A percentile compares a stretch with the other conserved stretches of the same genome.
Conservation (phyloP, 1,284 basidiomycete species). For the Ceraceosorus bombacis region DNA sequence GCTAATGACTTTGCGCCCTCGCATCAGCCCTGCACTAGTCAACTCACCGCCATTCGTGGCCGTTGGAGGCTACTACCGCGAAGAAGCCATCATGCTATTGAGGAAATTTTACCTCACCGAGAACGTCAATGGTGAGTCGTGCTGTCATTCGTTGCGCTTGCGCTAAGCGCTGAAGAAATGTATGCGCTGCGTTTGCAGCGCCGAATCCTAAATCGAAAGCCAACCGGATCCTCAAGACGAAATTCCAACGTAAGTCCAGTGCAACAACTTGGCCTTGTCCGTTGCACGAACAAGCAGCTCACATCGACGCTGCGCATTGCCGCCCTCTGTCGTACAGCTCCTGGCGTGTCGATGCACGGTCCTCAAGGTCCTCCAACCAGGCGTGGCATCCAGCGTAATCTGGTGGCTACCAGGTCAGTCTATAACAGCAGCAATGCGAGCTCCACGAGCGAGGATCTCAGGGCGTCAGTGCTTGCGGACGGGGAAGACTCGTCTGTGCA, state of each 20-base stretch:
- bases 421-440: too few relatives aligned
- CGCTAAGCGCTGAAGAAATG: not conserved
- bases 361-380: slow-evolving; percentile 10
- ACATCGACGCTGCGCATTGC: not conserved
- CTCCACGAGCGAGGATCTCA: too few relatives aligned
- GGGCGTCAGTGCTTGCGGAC: too few relatives aligned
- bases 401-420: too few relatives aligned
- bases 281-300: not conserved
- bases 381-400: too few relatives aligned
- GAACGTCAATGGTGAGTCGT: slow-evolving; percentile 71
- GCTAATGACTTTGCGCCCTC: slow-evolving; percentile 4
- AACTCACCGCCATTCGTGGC: slow-evolving; percentile 68
- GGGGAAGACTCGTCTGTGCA: too few relatives aligned
- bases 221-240: slow-evolving; percentile 41
- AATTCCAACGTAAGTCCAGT: slow-evolving; percentile 29
- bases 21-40: slow-evolving; percentile 29
- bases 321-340: slow-evolving; percentile 14
- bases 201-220: slow-evolving; percentile 45
- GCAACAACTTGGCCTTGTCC: not conserved
- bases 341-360: slow-evolving; percentile 46
- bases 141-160: not conserved
- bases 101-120: slow-evolving; percentile 92
- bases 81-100: slow-evolving; percentile 90
- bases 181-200: slow-evolving; percentile 16
- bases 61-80: slow-evolving; percentile 71